Evolutionary conservation across 345 rosid species (phyloP), one percentile per base, ranked within the genome.

Genomic region (Noccaea bulbosa): DNA sequence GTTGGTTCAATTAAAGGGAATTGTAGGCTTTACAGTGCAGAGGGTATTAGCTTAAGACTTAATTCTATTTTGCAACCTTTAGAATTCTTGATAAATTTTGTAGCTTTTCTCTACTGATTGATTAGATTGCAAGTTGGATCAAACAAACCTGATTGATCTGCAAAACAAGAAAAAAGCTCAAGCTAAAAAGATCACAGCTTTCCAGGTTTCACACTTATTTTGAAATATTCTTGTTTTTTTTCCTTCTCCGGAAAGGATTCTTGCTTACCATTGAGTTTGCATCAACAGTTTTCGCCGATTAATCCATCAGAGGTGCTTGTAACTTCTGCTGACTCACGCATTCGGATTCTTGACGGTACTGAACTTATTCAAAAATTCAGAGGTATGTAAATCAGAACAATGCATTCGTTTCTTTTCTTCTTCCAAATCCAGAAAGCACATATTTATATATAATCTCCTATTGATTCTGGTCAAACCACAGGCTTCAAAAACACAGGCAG

Each of bases 311-410:
- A 88, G 81, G 83, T 91, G 14, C 86, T 94, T 16, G 85, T 92
- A 46, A 87, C 96, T 14, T 85, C 92, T 1, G 99, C 99, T 55
- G 97, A 94, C 86, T 94, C 97, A 41, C 86, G 92, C 22, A 79
- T 91, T 46, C 90, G 96, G 16, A 73, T 89, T 47, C 50, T 89
- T 74, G 92, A 87, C 40, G 93, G 93, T 11, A 59, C 82, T 11
- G 87, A 85, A 30, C 70, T 92, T 12, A 63, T 81, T 67, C 91
- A 82, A 48, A 91, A 90, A 80, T 89, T 84, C 67, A 79, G 76
- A 88, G 99, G 99, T 89, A 80, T 47, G 33, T 15, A 17, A 20
- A 27, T 0, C 12, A 11, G 51, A 17, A 32, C 32, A 58, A 40
- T 30, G 49, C 37, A 57, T 33, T 22, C n/a, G n/a, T 35, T 71